Base-by-base conservation (phyloP, 179 eudicot genomes). In the Beta macrorhiza region DNA sequence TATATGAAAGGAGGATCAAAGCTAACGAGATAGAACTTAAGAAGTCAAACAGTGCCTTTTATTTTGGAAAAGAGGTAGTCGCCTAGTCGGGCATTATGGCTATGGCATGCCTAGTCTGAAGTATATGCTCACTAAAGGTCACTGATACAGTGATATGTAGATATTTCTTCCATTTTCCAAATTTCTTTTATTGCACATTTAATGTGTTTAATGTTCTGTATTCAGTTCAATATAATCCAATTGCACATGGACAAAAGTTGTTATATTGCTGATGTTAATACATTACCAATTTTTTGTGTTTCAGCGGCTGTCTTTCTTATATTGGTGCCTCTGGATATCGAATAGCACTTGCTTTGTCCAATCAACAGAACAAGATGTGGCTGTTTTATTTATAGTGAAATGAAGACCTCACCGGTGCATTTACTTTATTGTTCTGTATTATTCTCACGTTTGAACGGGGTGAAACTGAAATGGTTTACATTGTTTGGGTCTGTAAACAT, bases 401-500 rank as follows among this genome's bases (percentile, higher is more conserved):
- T 88, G 89, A 90, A 88, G 90, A 86, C 86, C 72, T 77, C 83
- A 45, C 92, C 87, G 91, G 90, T 90, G 77, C 58, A 69, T 52
- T 74, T 49, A 65, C 58, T 15, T 58, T 70, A 57, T 72, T 49
- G 22, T 65, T 72, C 57, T 56, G 37, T 32, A 56, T 56, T 55
- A 57, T 47, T 13, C 49, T 32, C 15, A 7, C 10, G n/a, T 5
- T 19, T 56, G 25, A 44, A 20, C 22, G 71, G 42, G 57, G 37
- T 62, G 51, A 10, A 37, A 37, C 42, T 37, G 42, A 73, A 44
- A 20, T 1, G 47, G 32, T 10, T 55, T 6, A 17, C 12, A 19
- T 58, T 12, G 15, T 58, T 71, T 37, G 7, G 25, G 62, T 47
- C 20, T 45, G 73, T 42, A 13, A 63, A 65, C 25, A 44, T 75